Evolutionary conservation across 352 stramenopile genomes (phyloP), one percentile per base, ranked within the genome.

Genomic region (Phytophthora fragariaefolia): DNA sequence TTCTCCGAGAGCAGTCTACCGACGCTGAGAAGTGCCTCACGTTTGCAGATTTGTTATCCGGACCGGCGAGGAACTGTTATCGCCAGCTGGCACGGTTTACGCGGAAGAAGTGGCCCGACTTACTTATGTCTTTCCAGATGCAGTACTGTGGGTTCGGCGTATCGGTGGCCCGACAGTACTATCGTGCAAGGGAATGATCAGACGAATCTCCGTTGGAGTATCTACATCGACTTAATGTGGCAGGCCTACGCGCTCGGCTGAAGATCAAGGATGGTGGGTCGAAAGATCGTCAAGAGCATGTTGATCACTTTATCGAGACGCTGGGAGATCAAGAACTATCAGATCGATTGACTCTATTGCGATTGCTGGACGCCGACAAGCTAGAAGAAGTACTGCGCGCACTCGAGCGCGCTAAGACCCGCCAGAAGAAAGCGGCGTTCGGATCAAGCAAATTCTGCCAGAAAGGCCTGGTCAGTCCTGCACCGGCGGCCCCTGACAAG

Each of bases 61-160:
- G n/a, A n/a, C n/a, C n/a, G n/a, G n/a, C 49, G 1, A 45, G 23
- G 49, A 57, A 57, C 30, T 46, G 30, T 28, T 46, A 57, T n/a
- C 27, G 30, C 17, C 49, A 57, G 30, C 30, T 57, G 17, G 12
- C 6, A 6, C 6, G 30, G 12, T 36, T 12, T 6, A 36, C 30
- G 30, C 30, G 30, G 12, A 36, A 12, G 6, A 36, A 36, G 6
- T 36, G 30, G 12, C 6, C 6, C 6, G n/a, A 36, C 6, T 12
- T 36, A 6, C 30, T 36, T 12, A 6, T 6, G 6, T 6, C 6
- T n/a, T 45, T 45, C 36, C 36, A 45, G 17, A 20, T 45, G 8
- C 36, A 45, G 36, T 45, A 22, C 15, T 45, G 13, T 6, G 36
- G 36, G 5, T 1, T 45, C 1, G 36, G 36, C 7, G 36, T 45